Conservation (phyloP, 176 grass and related monocot genomes). For the Raddia guianensis region DNA sequence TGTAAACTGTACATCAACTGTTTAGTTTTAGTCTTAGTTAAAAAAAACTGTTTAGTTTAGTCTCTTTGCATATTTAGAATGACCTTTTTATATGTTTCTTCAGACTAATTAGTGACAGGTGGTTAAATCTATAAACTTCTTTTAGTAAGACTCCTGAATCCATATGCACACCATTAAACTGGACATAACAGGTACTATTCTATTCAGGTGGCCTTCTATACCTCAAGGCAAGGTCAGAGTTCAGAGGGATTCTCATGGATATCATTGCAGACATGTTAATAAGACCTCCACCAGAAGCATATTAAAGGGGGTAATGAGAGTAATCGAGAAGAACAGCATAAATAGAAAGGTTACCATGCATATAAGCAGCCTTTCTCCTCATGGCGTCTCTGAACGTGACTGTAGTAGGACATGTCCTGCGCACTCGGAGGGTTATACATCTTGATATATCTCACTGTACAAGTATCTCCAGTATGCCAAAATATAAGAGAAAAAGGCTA, state of each 20-base stretch:
- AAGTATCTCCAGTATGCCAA: constrained; percentile 29
- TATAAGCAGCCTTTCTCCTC: constrained; percentile 93
- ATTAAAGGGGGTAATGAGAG: neutral
- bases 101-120: neutral
- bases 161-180: neutral
- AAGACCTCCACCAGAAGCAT: neutral
- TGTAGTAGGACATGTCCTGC: constrained; percentile 75
- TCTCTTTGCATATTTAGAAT: constrained; percentile 11
- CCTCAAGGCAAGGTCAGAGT: constrained; percentile 4
- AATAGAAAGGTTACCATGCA: constrained; percentile 63
- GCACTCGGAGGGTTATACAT: constrained; percentile 58
- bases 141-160: neutral
- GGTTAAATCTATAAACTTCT: neutral
- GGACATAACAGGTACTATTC: neutral
- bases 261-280: neutral
- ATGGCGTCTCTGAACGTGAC: constrained; percentile 74
- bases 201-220: neutral
- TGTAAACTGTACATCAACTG: neutral
- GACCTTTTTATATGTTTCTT: neutral
- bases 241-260: neutral
- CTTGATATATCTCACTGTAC: constrained; percentile 11
- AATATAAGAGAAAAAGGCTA: constrained; percentile 22
- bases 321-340: constrained; percentile 21
- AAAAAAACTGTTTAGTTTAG: neutral
- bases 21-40: neutral